Base-by-base conservation (phyloP, 345 rosid genomes). In the Xanthoceras sorbifolium region DNA sequence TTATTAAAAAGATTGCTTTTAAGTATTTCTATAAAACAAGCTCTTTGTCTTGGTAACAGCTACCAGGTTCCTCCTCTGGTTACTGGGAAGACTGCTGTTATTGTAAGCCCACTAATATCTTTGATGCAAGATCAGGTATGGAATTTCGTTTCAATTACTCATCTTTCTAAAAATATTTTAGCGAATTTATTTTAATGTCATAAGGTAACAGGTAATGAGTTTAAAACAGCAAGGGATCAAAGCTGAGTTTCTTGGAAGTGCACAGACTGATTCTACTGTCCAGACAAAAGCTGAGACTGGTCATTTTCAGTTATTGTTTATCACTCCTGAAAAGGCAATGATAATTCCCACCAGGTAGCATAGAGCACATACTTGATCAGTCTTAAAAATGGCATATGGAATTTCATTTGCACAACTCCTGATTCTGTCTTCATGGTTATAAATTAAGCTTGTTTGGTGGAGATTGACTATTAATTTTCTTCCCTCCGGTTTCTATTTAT, bases 301-400 rank as follows among this genome's bases (percentile, higher is more conserved):
- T 67, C 78, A 74, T 78, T 86, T 80, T 76, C 69, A 81, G 69
- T 28, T 86, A 34, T 42, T 86, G 71, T 84, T 78, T 75, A 71
- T 86, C 81, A 86, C 89, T 54, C 89, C 87, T 23, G 89, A 84
- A 69, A 86, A 78, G 82, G 89, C 89, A 9, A 76, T 83, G 77
- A 34, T 64, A 22, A 76, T 82, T 67, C 86, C 86, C 50, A 29
- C 40, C 52, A 82, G 89, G 89, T 86, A 74, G 42, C 18, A 57
- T 28, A 22, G 12, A 57, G 28, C 9, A 17, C 62, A 1, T 57
- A 57, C 62, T 57, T 3, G 1, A 23, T 22, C 5, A 22, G 12
- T 22, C 28, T 57, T 3, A 57, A 57, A 57, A 6, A 20, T 57
- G 14, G 26, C 28, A 57, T 9, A 50, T 57, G 62, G 26, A 12